These are phyloP conservation scores for Senecio squalidus DNA, from an alignment of 140 eudicot genomes.

Conservation along the genomic window DNA sequence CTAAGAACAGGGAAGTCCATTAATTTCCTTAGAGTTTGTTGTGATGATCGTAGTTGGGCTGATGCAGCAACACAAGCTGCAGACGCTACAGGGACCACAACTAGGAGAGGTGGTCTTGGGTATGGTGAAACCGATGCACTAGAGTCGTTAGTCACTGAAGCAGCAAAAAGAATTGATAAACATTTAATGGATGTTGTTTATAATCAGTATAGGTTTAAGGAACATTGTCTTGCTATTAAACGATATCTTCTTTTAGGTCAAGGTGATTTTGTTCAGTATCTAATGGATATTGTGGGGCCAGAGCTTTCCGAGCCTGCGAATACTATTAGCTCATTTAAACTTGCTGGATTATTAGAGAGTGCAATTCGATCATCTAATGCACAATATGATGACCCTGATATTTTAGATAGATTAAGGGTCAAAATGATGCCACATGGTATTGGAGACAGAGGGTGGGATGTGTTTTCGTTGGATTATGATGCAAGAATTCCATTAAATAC, in stretches of 20 bases:
- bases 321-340: slow-evolving; percentile 86
- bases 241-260: slow-evolving; percentile 85
- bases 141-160: slow-evolving; percentile 84
- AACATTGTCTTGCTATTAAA: slow-evolving; percentile 96
- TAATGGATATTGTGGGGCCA: slow-evolving; percentile 96
- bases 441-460: slow-evolving; percentile 99
- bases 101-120: slow-evolving; percentile 91
- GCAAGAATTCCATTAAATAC: slow-evolving; percentile 79
- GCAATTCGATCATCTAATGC: slow-evolving; percentile 91
- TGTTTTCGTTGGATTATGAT: slow-evolving; percentile 91
- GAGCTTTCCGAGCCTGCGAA: slow-evolving; percentile 92
- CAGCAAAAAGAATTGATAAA: slow-evolving; percentile 86
- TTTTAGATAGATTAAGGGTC: slow-evolving; percentile 85
- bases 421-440: slow-evolving; percentile 94
- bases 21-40: slow-evolving; percentile 89
- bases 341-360: slow-evolving; percentile 89
- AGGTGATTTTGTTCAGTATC: slow-evolving; percentile 97
- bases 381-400: slow-evolving; percentile 89
- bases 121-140: slow-evolving; percentile 98
- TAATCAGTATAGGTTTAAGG: slow-evolving; percentile 77
- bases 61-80: slow-evolving; percentile 96
- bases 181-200: slow-evolving; percentile 85
- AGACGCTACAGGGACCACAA: slow-evolving; percentile 92
- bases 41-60: slow-evolving; percentile 97
- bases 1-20: slow-evolving; percentile 95